A percentile compares a stretch with the other conserved stretches of the same genome.
These are phyloP conservation scores for Tolypocladium tundrense DNA, from an alignment of 2,329 filamentous ascomycete species.

Conservation along the genomic window DNA sequence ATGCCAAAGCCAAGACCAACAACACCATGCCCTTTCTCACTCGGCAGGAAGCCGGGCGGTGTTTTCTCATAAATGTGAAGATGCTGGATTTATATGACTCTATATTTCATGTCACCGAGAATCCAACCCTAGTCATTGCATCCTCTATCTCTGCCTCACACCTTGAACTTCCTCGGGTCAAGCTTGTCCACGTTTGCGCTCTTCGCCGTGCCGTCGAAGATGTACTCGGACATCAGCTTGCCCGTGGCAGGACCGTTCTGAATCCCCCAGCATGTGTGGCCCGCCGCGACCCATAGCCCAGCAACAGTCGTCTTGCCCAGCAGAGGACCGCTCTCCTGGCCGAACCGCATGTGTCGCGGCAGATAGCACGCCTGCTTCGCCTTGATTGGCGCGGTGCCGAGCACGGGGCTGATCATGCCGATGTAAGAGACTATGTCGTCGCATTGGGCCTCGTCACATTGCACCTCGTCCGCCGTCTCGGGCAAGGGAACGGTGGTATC, in stretches of 20 bases:
- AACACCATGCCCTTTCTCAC: too few species aligned
- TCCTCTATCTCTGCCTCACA: slow-evolving; percentile 19
- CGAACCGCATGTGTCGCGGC: slow-evolving; percentile 58
- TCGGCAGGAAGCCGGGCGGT: too few species aligned
- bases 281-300: slow-evolving; percentile 72
- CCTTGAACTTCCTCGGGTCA: slow-evolving; percentile 55
- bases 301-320: slow-evolving; percentile 64
- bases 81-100: too few species aligned
- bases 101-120: neutral
- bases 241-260: slow-evolving; percentile 89
- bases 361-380: slow-evolving; percentile 87
- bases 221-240: slow-evolving; percentile 67
- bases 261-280: slow-evolving; percentile 97
- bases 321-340: slow-evolving; percentile 57
- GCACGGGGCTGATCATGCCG: slow-evolving; percentile 49
- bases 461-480: slow-evolving; percentile 61
- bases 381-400: slow-evolving; percentile 59
- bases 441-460: slow-evolving; percentile 65
- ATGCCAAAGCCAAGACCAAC: neutral
- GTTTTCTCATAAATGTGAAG: too few species aligned
- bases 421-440: slow-evolving; percentile 81
- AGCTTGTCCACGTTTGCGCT: slow-evolving; percentile 57
- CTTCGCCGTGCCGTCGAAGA: slow-evolving; percentile 60
- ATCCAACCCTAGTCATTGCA: too few species aligned
- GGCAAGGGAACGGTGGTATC: slow-evolving; percentile 69